A percentile compares a stretch with the other conserved stretches of the same genome.
Conservation (phyloP, 148 eudicot genomes). For the Agrostemma githago region DNA sequence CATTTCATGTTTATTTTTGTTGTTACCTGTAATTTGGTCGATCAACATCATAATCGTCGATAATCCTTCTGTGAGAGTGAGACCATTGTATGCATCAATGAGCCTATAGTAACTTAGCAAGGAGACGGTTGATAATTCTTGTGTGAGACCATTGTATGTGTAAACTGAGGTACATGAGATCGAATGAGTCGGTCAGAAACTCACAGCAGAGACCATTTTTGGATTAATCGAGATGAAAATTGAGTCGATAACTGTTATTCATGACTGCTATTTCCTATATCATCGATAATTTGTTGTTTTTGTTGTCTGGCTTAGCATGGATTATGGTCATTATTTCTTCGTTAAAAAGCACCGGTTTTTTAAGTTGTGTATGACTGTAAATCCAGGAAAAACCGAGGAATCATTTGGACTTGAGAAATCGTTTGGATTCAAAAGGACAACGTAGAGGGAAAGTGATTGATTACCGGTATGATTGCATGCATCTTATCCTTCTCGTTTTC, state of each 20-base stretch:
- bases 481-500: slow-evolving; percentile 4
- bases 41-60: no score
- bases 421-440: slow-evolving; percentile 94
- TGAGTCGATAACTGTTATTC: neutral
- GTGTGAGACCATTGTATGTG: neutral
- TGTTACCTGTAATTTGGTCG: no score
- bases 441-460: slow-evolving; percentile 93
- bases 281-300: no score
- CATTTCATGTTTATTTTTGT: no score
- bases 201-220: neutral
- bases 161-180: no score
- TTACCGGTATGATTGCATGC: slow-evolving; percentile 55
- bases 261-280: no score
- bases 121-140: neutral
- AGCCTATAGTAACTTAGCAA: no score
- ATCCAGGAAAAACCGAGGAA: slow-evolving; percentile 89
- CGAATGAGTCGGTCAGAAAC: no score
- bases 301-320: neutral
- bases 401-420: slow-evolving; percentile 94
- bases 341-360: neutral
- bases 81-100: no score
- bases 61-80: no score
- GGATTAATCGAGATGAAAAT: neutral
- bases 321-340: neutral
- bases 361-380: neutral